Evolutionary conservation across 1,139 yeast species (phyloP).

Genomic region (Candida dubliniensis): DNA sequence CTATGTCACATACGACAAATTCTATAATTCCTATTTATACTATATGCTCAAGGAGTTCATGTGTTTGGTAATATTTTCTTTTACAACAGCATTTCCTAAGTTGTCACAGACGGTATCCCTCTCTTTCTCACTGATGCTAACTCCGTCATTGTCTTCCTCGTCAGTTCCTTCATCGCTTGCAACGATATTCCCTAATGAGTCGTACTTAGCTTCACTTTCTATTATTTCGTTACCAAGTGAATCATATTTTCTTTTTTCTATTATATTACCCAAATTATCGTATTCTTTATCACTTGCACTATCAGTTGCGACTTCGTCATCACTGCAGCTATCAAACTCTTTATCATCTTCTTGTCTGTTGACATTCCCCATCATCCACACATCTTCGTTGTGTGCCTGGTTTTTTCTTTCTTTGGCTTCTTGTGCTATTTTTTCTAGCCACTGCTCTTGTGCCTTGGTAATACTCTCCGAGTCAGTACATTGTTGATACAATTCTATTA

Average conservation of each 20-base stretch:
- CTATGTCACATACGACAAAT: too few species aligned
- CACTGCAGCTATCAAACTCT: slow-evolving; percentile 8
- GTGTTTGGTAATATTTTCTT: slow-evolving; percentile 1
- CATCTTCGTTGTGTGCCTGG: slow-evolving; percentile 54
- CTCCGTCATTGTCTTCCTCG: slow-evolving; percentile 7
- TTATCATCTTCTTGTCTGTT: slow-evolving; percentile 40
- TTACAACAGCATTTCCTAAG: slow-evolving; percentile 10
- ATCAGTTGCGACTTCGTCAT: slow-evolving; percentile 10
- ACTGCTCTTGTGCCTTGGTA: slow-evolving; percentile 68
- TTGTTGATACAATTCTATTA: slow-evolving; percentile 67
- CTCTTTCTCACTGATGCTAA: slow-evolving; percentile 2
- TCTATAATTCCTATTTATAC: too few species aligned
- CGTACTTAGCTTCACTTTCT: slow-evolving; percentile 11
- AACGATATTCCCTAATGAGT: slow-evolving; percentile 17
- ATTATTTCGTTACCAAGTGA: slow-evolving; percentile 13
- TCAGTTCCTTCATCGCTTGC: slow-evolving; percentile 9
- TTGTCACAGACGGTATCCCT: slow-evolving; percentile 3
- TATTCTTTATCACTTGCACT: slow-evolving; percentile 15
- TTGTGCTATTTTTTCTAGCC: slow-evolving; percentile 66
- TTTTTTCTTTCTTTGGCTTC: slow-evolving; percentile 68
- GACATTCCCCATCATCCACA: slow-evolving; percentile 80
- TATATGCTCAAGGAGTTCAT: slow-evolving; percentile 4
- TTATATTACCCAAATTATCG: slow-evolving; percentile 18
- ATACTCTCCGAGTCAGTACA: slow-evolving; percentile 85
- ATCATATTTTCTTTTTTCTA: slow-evolving; percentile 12